phyloP scores from a whole-genome alignment of 441 rosid genomes.

The Hura crepitans region DNA sequence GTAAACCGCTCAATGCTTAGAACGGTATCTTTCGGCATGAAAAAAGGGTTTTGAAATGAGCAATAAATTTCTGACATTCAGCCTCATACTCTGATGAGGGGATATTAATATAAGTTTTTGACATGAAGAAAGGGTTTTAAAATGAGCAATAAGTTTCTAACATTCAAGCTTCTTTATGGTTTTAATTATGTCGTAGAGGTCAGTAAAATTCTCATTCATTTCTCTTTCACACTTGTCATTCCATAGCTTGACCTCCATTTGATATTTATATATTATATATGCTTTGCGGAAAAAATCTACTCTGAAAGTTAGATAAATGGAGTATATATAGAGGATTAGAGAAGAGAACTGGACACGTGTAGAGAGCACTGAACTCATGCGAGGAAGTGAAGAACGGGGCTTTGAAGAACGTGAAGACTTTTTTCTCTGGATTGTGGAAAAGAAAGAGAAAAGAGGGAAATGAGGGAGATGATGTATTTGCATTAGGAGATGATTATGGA shows the following conservation, averaged over 20 bases:
- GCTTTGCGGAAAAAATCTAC: too few relatives aligned
- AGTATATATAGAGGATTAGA: constrained; percentile 56
- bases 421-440: constrained; percentile 22
- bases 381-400: constrained; percentile 38
- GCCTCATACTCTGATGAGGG: constrained; percentile 70
- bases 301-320: constrained; percentile 17
- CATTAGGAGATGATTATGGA: constrained; percentile 21
- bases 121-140: constrained; percentile 68
- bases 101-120: constrained; percentile 69
- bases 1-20: constrained; percentile 86
- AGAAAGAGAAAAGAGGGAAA: constrained; percentile 8
- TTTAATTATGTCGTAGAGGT: constrained; percentile 88
- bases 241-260: constrained; percentile 96
- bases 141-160: constrained; percentile 86
- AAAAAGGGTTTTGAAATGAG: constrained; percentile 81
- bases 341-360: constrained; percentile 99
- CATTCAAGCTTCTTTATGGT: constrained; percentile 97
- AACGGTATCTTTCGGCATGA: constrained; percentile 67
- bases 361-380: constrained; percentile 48
- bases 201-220: constrained; percentile 90
- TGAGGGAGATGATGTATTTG: constrained; percentile 11
- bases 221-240: constrained; percentile 95
- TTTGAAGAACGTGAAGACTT: constrained; percentile 37
- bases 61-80: constrained; percentile 85
- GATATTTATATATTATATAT: constrained; percentile 8